These are phyloP conservation scores for Crotalaria pallida DNA, from an alignment of 306 rosid species.

Conservation along the genomic window DNA sequence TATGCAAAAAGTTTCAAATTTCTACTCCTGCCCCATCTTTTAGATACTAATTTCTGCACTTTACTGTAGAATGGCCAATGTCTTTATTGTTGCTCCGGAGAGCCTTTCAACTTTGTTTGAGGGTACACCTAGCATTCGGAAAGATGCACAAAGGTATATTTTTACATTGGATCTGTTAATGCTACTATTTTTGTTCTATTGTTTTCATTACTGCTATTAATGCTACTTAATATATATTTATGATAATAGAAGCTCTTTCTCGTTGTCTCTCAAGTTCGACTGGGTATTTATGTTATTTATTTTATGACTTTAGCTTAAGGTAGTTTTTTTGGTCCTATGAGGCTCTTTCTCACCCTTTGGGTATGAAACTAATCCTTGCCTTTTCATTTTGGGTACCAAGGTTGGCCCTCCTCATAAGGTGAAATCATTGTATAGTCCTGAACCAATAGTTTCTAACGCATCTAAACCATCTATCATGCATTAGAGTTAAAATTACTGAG, in stretches of 20 bases:
- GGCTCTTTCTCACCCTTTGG: background rate
- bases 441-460: too few species aligned
- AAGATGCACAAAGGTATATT: slow-evolving; percentile 85
- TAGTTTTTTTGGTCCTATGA: background rate
- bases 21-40: background rate
- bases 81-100: slow-evolving; percentile 98
- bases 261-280: background rate
- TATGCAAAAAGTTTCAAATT: slow-evolving; percentile 21
- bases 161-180: background rate
- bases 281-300: background rate
- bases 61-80: slow-evolving; percentile 84
- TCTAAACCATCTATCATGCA: too few species aligned
- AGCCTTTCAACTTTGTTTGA: slow-evolving; percentile 88
- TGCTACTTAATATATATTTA: too few species aligned
- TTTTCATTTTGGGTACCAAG: too few species aligned
- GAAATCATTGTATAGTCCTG: too few species aligned
- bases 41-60: slow-evolving; percentile 24
- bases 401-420: background rate
- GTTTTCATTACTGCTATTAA: background rate
- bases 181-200: background rate
- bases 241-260: background rate
- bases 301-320: background rate
- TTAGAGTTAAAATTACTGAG: too few species aligned
- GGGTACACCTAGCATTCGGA: slow-evolving; percentile 96
- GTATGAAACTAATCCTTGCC: background rate